Base-by-base conservation (phyloP, 2,329 filamentous ascomycete genomes). In the Tolypocladium inflatum region DNA sequence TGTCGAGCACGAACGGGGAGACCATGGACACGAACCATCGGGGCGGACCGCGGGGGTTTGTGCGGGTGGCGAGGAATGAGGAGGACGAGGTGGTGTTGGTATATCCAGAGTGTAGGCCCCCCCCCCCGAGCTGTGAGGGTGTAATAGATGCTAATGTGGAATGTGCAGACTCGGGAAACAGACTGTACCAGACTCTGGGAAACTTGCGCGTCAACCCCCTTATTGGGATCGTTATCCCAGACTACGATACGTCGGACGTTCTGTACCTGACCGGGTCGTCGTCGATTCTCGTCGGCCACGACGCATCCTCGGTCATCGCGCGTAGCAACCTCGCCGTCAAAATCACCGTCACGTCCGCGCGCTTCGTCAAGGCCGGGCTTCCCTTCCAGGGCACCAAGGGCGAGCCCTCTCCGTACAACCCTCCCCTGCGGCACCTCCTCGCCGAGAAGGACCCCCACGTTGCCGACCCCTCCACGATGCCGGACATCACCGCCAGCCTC, bases 11-110 rank as follows among this genome's bases (percentile, higher is more conserved):
- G 1, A 79, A 87, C 64, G 79, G 82, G 17, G 70, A 75, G 17
- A 84, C 84, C 57, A 95, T 95, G 90, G 90, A 95, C 69, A 89
- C 87, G 8, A 96, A 95, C 67, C 84, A 90, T 65, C 83, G 91
- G 7, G 91, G 91, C 42, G 91, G 91, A 0, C 79, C 85, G 1
- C 77, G 79, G 0, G 91, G 90, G 0, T 93, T 96, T 66, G 75
- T 93, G 23, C 81, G 90, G 30, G 76, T 93, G 10, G 69, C 86
- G 1, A 81, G 79, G 23, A 86, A 88, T 58, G 71, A 76, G 30
- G 74, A 74, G 1, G 71, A 64, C 4, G 67, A 70, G 0, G 63
- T 76, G 1, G 77, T 82, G 3, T 70, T 95, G 17, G 77, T 87
- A 3, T 96, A 90, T 71, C 91, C 91, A 0, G 91, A 96, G 68